Evolutionary conservation across 306 rosid genomes (phyloP).

Genomic region (Crotalaria pallida): DNA sequence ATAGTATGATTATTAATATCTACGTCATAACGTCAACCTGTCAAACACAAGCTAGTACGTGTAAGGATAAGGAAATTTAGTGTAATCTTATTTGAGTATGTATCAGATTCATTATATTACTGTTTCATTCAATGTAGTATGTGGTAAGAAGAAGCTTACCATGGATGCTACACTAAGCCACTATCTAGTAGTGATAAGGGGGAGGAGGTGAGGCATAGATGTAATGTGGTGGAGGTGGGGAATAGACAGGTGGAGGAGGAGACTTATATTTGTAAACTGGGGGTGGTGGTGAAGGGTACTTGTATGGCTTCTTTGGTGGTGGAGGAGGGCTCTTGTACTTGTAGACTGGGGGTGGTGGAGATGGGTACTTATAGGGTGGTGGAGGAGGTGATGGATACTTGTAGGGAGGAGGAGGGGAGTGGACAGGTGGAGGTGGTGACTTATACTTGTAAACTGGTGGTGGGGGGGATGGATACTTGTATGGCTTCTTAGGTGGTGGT

Average conservation of each 20-base stretch:
- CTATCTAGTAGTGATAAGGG: constrained; percentile 40
- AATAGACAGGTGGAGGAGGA: neutral
- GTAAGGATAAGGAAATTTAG: neutral
- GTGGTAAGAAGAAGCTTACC: constrained; percentile 29
- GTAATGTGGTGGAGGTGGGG: constrained; percentile 33
- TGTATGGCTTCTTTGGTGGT: neutral
- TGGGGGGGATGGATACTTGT: neutral
- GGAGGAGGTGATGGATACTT: neutral
- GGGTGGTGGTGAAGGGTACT: no score
- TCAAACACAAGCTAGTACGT: no score
- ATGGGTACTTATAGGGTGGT: neutral
- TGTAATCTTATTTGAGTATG: neutral
- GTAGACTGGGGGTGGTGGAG: constrained; percentile 1
- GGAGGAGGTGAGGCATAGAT: constrained; percentile 36
- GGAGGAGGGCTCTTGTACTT: neutral
- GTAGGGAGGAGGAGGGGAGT: constrained; percentile 22
- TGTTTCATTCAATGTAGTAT: neutral
- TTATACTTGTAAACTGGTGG: neutral
- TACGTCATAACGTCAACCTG: no score
- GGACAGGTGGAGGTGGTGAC: neutral
- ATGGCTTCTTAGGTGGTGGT: neutral
- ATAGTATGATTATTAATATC: no score
- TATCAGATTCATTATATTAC: no score
- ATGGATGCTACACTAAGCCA: neutral
- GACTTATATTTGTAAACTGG: no score